Evolutionary conservation across 768 basidiomycete genomes (phyloP).

Genomic region (Paxillus rubicundulus): DNA sequence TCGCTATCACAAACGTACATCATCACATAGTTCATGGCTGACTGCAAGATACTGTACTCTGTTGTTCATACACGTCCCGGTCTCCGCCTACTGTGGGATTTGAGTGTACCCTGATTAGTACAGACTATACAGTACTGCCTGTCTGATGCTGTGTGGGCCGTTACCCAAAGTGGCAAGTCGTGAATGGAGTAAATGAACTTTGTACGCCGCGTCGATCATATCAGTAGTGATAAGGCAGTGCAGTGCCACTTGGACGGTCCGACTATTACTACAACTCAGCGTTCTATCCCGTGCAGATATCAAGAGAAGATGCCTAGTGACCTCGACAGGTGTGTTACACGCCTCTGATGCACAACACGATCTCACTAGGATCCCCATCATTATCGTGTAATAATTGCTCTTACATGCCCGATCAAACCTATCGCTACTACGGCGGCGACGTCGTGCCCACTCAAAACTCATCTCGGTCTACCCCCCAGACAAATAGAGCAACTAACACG

Average conservation of each 20-base stretch:
- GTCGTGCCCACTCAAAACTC: slow-evolving; percentile 9
- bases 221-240: slow-evolving; percentile 21
- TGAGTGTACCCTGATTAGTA: slow-evolving; percentile 24
- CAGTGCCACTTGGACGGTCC: slow-evolving; percentile 18
- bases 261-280: slow-evolving; percentile 30
- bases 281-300: slow-evolving; percentile 23
- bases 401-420: slow-evolving; percentile 25
- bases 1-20: slow-evolving; percentile 32
- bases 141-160: slow-evolving; percentile 2
- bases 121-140: neutral
- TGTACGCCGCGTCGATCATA: slow-evolving; percentile 8
- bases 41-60: slow-evolving; percentile 33
- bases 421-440: neutral
- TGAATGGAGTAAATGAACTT: neutral
- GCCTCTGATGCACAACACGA: slow-evolving; percentile 26
- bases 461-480: slow-evolving; percentile 41
- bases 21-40: slow-evolving; percentile 27
- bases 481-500: slow-evolving; percentile 93
- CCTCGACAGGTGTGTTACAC: slow-evolving; percentile 50
- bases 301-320: slow-evolving; percentile 48
- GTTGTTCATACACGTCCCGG: slow-evolving; percentile 27
- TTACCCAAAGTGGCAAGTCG: too few species aligned
- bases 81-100: slow-evolving; percentile 11
- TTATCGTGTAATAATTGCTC: slow-evolving; percentile 5
- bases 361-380: slow-evolving; percentile 23